Percentiles rank a stretch among this genome's conserved stretches.
Conservation (phyloP, 768 basidiomycete genomes). For the Suillus americanus region DNA sequence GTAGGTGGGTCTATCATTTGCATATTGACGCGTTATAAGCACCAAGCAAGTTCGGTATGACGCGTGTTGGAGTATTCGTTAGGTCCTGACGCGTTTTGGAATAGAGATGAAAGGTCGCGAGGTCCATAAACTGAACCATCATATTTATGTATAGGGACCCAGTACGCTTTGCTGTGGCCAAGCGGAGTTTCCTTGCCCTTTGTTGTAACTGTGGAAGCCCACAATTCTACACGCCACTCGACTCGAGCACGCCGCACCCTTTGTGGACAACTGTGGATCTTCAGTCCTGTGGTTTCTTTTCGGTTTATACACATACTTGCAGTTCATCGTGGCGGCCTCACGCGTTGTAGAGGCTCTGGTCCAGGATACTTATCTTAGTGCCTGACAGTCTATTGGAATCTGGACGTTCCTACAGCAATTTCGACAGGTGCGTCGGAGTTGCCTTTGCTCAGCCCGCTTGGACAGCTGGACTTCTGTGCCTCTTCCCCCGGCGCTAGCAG, state of each 20-base stretch:
- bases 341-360: not conserved
- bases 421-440: not conserved
- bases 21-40: not conserved
- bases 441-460: not conserved
- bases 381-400: not conserved
- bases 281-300: not conserved
- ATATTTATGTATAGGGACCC: not conserved
- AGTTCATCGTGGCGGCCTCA: not conserved
- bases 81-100: not conserved
- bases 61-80: constrained; percentile 1
- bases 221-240: not conserved
- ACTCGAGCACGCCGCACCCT: not conserved
- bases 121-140: not conserved
- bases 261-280: not conserved
- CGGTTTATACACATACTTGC: not conserved
- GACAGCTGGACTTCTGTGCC: not conserved
- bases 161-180: constrained; percentile 1
- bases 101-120: not conserved
- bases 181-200: constrained; percentile 1
- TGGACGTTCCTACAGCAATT: not conserved
- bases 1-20: not conserved
- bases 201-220: constrained; percentile 1
- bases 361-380: not conserved
- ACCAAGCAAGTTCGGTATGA: not conserved
- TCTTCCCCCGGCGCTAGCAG: not conserved